Evolutionary conservation across 176 grass and related monocot genomes (phyloP), one percentile per base, ranked within the genome.

Genomic region (Tuctoria greenei): DNA sequence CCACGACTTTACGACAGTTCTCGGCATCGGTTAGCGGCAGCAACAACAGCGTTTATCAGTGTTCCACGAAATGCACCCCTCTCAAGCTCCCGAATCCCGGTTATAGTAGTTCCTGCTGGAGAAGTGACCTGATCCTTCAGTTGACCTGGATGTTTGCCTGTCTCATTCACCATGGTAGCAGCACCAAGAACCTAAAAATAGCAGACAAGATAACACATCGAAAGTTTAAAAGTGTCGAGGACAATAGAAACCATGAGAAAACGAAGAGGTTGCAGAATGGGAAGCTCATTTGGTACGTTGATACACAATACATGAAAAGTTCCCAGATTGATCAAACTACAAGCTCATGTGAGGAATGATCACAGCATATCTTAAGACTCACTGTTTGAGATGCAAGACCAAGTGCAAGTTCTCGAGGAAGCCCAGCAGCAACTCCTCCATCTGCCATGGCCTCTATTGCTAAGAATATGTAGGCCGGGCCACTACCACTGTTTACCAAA

Each of bases 371-470:
- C 21, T 66, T 59, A 36, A 31, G 10, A 92, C 89, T 43, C 85
- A 99, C 96, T 23, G 92, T 95, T 73, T 99, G 96, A 79, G 92
- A 82, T 80, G 96, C 96, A 64, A 99, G 92, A 43, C 87, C 87
- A 80, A 99, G 87, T 75, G 96, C 87, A 88, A 99, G 96, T 63
- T 95, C 89, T 34, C 96, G 89, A 90, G 92, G 87, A 88, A 99
- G 96, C 59, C 96, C 96, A 56, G 96, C 89, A 77, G 96, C 96
- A 50, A 99, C 96, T 77, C 96, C 96, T 72, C 96, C 96, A 87
- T 99, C 96, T 51, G 96, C 96, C 89, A 95, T 76, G 59, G 96
- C 96, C 74, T 99, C 96, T 67, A 99, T 92, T 82, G 96, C 89
- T 57, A 99, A 58, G 85, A 84, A 99, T 86, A 99, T 81, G 73